Base-by-base conservation (phyloP, 2,329 filamentous ascomycete species). In the Pseudogymnoascus sp. region DNA sequence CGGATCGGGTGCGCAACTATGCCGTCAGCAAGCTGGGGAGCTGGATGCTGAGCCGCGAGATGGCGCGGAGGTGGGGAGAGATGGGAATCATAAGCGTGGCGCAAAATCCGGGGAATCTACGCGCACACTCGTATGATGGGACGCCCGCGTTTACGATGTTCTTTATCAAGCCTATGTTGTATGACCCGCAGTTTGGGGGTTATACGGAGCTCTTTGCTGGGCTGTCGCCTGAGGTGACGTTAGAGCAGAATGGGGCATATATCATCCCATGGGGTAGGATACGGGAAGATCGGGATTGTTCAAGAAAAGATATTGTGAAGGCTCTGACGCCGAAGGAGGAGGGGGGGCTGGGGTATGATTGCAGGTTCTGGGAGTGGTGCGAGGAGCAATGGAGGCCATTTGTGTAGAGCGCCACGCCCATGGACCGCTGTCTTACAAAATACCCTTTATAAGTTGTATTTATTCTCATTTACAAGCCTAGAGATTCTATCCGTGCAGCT, bases 201-300 rank as follows among this genome's bases (percentile, higher is more conserved):
- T 68, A 69, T 43, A 69, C 67, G 0, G 61, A 64, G 43, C 39
- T 69, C 10, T 70, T 67, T 67, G 63, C 65, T 58, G 66, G 65
- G 4, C 19, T 68, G 10, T 39, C 49, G 7, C 55, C 41, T n/a
- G 45, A 61, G 63, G 43, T 65, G 16, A 66, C 39, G 26, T 23
- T 45, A 23, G 64, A 65, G 12, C 64, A 67, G 63, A 58, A 64
- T 14, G 66, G 68, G 8, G 62, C 52, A 16, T 68, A 62, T 66
- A 65, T 61, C 4, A 59, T 69, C n/a, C 68, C 69, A 5, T 70
- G 69, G 68, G 66, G 68, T 4, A 71, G 75, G 39, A 43, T 43
- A 23, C 39, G 19, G 2, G 39, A 23, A 10, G 80, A 75, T 75
- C 80, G 81, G 62, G 61, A 63, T 6, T 33, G 31, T 21, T 64